Percentiles rank a stretch among this genome's conserved stretches.
Conservation (phyloP, 2,329 filamentous ascomycete genomes). For the Xylariaceae sp. region DNA sequence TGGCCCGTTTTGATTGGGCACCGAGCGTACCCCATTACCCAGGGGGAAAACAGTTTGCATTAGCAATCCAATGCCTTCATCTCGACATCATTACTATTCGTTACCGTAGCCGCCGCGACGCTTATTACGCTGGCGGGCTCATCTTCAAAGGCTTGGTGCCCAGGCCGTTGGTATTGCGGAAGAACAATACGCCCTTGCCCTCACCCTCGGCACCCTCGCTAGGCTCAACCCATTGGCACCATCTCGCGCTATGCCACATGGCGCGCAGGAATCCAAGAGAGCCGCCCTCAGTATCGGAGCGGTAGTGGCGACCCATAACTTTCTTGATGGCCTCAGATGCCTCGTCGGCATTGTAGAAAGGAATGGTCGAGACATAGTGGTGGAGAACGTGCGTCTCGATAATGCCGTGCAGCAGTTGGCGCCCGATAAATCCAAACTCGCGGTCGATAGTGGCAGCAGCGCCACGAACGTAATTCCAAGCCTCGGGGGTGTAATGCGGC, state of each 20-base stretch:
- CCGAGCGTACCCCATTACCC: too few species aligned
- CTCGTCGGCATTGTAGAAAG: slow-evolving; percentile 95
- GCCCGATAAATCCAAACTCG: slow-evolving; percentile 94
- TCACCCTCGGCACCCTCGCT: slow-evolving; percentile 76
- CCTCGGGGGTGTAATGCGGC: slow-evolving; percentile 81
- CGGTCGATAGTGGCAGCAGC: slow-evolving; percentile 95
- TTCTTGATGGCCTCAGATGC: slow-evolving; percentile 90
- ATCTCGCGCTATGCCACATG: slow-evolving; percentile 75
- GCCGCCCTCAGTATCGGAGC: slow-evolving; percentile 74
- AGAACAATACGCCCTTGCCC: slow-evolving; percentile 85
- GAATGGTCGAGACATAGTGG: slow-evolving; percentile 94
- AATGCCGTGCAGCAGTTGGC: slow-evolving; percentile 88
- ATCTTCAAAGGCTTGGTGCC: slow-evolving; percentile 53
- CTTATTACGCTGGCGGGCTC: slow-evolving; percentile 11
- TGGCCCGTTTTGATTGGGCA: too few species aligned
- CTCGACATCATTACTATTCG: too few species aligned
- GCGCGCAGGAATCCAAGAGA: slow-evolving; percentile 78
- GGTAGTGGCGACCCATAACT: slow-evolving; percentile 95
- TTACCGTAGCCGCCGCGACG: too few species aligned
- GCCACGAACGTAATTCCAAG: slow-evolving; percentile 92
- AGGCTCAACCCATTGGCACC: slow-evolving; percentile 98
- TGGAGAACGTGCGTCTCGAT: slow-evolving; percentile 97
- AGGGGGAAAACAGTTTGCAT: too few species aligned
- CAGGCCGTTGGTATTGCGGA: slow-evolving; percentile 87
- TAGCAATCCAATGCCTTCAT: too few species aligned